Evolutionary conservation across 2,329 filamentous ascomycete species (phyloP).

Genomic region (Cercospora zeae-maydis): DNA sequence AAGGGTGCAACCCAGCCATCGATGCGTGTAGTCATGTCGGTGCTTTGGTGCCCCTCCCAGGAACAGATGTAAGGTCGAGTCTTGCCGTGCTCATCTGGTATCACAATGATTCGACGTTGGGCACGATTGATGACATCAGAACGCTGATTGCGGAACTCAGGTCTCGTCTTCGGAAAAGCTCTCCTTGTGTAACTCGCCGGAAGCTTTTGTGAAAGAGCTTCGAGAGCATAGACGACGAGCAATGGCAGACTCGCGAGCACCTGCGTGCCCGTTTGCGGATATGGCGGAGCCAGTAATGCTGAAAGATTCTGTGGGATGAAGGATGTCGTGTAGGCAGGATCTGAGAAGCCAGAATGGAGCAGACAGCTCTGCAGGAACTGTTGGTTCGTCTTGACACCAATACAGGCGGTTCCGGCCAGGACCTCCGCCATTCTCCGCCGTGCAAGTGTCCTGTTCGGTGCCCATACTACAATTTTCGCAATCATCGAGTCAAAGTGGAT

Average conservation of each 20-base stretch:
- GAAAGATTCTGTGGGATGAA: not conserved
- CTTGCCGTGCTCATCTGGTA: not conserved
- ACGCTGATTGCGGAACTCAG: not conserved
- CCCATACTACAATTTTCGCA: conserved; percentile 1
- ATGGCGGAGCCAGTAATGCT: not conserved
- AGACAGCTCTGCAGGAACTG: not conserved
- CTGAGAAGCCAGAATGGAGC: not conserved
- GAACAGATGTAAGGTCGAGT: not conserved
- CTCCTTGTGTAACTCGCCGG: not conserved
- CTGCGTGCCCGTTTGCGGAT: not conserved
- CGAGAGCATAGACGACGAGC: not conserved
- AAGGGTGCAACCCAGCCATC: not conserved
- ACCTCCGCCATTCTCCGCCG: not conserved
- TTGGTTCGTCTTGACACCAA: not conserved
- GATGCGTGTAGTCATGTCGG: not conserved
- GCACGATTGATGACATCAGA: not conserved
- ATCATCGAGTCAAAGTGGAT: conserved; percentile 3
- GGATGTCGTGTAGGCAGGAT: not conserved
- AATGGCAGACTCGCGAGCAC: not conserved
- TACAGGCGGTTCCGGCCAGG: not conserved
- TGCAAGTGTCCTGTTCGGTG: not conserved
- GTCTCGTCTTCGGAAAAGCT: not conserved
- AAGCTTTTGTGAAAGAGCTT: not conserved
- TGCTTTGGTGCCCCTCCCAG: not conserved
- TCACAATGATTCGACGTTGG: not conserved